Percentiles rank a stretch among this genome's conserved stretches.
These are phyloP conservation scores for Fusarium anthophilum DNA, from an alignment of 2,329 filamentous ascomycete genomes.

Conservation along the genomic window DNA sequence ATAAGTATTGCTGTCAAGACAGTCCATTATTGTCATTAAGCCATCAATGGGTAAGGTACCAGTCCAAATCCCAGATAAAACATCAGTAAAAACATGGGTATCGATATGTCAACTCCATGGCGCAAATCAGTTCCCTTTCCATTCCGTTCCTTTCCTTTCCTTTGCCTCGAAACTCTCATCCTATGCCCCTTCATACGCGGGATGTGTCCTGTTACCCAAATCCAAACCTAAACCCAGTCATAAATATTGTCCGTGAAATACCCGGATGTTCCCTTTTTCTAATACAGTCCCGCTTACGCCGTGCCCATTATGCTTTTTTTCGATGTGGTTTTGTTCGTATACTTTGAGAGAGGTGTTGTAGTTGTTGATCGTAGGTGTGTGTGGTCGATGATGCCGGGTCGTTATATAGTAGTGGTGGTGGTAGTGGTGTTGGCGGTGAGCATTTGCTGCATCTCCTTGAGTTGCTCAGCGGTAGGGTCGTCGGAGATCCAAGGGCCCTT, in stretches of 20 bases:
- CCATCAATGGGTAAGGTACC: constrained; percentile 30
- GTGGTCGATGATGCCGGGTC: not conserved
- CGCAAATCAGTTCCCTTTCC: constrained; percentile 28
- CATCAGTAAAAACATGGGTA: constrained; percentile 43
- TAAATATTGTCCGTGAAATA: constrained; percentile 14
- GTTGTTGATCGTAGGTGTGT: constrained; percentile 4
- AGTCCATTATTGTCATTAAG: constrained; percentile 40
- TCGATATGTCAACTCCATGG: constrained; percentile 44
- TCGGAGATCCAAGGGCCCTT: constrained; percentile 85
- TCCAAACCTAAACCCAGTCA: not conserved
- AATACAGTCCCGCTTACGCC: constrained; percentile 44
- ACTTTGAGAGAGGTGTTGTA: constrained; percentile 2
- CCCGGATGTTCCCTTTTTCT: constrained; percentile 28
- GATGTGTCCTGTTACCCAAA: constrained; percentile 24
- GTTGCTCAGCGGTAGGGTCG: constrained; percentile 70
- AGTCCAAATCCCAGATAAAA: constrained; percentile 31
- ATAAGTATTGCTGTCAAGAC: constrained; percentile 23
- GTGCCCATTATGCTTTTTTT: constrained; percentile 43
- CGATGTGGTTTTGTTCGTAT: constrained; percentile 28
- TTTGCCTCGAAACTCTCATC: constrained; percentile 17
- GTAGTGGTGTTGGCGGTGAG: constrained; percentile 44
- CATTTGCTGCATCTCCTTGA: constrained; percentile 68
- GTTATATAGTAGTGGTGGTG: constrained; percentile 31
- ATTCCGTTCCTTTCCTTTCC: constrained; percentile 11
- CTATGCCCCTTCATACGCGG: constrained; percentile 9